Percentiles rank a stretch among this genome's conserved stretches.
Evolutionary conservation across 805 yeast genomes (phyloP).

Genomic region (Wickerhamomyces chambardii): DNA sequence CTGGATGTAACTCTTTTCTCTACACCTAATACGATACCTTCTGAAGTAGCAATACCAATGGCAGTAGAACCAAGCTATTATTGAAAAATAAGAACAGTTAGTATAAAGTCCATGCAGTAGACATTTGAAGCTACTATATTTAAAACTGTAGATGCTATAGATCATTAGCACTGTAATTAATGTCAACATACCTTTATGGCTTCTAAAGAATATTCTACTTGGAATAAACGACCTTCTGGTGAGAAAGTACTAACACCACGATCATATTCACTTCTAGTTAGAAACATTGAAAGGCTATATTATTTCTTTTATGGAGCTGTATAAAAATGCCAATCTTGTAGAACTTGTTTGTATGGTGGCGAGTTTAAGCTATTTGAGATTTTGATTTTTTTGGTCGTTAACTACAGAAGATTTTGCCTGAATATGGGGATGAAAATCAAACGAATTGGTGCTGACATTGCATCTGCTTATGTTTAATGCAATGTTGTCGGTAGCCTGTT

Average conservation of each 20-base stretch:
- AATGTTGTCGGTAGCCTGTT: no score
- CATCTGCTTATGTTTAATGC: no score
- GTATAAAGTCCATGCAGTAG: no score
- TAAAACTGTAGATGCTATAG: neutral
- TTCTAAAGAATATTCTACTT: conserved; percentile 95
- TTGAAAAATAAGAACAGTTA: neutral
- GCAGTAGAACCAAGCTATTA: conserved; percentile 86
- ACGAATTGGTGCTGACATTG: no score
- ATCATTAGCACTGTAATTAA: neutral
- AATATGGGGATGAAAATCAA: no score
- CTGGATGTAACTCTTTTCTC: conserved; percentile 96
- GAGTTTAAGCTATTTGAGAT: no score
- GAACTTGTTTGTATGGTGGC: neutral
- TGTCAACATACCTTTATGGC: conserved; percentile 69
- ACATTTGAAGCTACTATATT: no score
- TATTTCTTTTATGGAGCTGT: neutral
- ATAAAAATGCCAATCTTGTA: no score
- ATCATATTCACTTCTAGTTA: conserved; percentile 99
- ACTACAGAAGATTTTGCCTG: no score
- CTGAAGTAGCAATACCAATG: conserved; percentile 90
- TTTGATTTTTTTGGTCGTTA: no score
- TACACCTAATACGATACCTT: conserved; percentile 94
- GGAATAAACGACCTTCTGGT: conserved; percentile 97
- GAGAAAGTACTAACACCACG: conserved; percentile 98
- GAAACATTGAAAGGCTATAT: conserved; percentile 60